Conservation (phyloP, 164 flowering plant species). For the Umbellularia californica region DNA sequence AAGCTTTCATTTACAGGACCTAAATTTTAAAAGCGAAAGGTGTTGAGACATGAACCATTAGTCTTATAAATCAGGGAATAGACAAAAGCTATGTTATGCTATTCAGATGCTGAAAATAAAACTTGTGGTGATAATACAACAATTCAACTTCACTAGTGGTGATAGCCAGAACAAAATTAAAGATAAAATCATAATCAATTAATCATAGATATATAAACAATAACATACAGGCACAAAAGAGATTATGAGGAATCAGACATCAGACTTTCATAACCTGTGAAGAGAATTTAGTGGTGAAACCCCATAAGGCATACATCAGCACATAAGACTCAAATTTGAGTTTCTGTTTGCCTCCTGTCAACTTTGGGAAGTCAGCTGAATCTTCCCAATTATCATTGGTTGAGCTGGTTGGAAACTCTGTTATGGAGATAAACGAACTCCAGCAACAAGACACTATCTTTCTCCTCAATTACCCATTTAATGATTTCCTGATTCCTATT, state of each 20-base stretch:
- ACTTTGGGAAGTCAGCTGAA: background rate
- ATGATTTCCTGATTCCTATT: background rate
- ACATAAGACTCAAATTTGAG: background rate
- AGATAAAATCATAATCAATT: background rate
- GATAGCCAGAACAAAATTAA: background rate
- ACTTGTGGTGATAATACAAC: background rate
- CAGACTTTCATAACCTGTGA: background rate
- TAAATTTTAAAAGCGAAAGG: conserved; percentile 19
- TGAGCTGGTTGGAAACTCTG: background rate
- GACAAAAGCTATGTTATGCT: background rate
- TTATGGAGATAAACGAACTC: background rate
- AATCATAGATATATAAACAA: background rate
- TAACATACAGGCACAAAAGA: background rate
- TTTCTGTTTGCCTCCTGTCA: background rate
- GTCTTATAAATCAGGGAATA: background rate
- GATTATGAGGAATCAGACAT: background rate
- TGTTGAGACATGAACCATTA: background rate
- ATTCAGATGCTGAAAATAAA: background rate
- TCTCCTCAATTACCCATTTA: background rate
- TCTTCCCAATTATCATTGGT: background rate
- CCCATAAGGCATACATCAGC: background rate
- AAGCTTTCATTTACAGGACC: conserved; percentile 57
- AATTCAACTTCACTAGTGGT: background rate
- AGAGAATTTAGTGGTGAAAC: background rate
- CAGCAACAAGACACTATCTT: background rate